Evolutionary conservation across 768 basidiomycete genomes (phyloP), one percentile per base, ranked within the genome.

Genomic region (Tremella mesenterica): DNA sequence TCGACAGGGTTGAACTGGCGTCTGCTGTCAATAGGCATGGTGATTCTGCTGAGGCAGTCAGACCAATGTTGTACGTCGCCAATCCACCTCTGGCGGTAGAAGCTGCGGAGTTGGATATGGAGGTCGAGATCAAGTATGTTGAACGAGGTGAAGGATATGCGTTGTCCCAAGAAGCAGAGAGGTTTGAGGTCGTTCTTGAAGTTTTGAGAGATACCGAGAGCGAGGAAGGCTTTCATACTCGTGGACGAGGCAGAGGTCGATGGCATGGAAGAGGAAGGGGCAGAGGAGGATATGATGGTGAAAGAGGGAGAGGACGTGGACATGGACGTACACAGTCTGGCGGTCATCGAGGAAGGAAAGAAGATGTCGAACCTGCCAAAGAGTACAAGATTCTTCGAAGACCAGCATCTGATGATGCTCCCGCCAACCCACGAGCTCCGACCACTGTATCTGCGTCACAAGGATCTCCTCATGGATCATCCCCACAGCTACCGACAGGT

Each of bases 151-250:
- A 69, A 34, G 67, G 67, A 13, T 59, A 62, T 31, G 28, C 59
- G 4, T 41, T 69, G 10, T 50, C 54, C 44, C 57, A 69, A 48
- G 63, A 65, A 54, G 67, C 67, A n/a, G 64, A 58, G 44, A 38
- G 67, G 23, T 69, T 63, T 30, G 67, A 65, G 39, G 25, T 69
- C 20, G 47, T 44, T 2, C 21, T 69, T 26, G 67, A 65, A 46
- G 61, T 69, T 2, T 21, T 69, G 53, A 44, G 67, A 36, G 67
- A 69, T 57, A 59, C 65, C n/a, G 67, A 69, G 30, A 28, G 34
- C 18, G 63, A 60, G 16, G 63, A 60, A 48, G 39, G 53, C 4
- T 30, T 43, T n/a, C 48, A 43, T 8, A 39, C 44, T 20, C 23
- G 47, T 7, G 50, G 50, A 14, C 13, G 52, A 16, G 52, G 52